Conservation (phyloP, 2,329 filamentous ascomycete genomes). For the Cladosporium sp. region DNA sequence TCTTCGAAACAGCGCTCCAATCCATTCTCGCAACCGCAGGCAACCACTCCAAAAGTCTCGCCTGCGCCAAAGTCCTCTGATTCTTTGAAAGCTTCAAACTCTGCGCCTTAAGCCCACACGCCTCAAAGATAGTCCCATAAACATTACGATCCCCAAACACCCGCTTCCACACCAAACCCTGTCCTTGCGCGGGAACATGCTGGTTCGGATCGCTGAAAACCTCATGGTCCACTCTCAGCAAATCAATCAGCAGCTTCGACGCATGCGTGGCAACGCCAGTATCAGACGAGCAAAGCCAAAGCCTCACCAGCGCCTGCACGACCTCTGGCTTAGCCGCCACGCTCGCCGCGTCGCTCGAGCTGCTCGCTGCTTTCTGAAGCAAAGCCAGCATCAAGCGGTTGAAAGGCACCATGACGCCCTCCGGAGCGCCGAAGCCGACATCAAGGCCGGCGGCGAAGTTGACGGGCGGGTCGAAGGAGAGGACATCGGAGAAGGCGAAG, state of each 20-base stretch:
- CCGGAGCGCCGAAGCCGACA: conserved; percentile 33
- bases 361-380: conserved; percentile 51
- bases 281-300: conserved; percentile 55
- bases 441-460: conserved; percentile 53
- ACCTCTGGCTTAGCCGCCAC: conserved; percentile 54
- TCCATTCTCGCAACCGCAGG: conserved; percentile 49
- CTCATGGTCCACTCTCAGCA: conserved; percentile 49
- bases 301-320: conserved; percentile 49
- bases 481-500: conserved; percentile 47
- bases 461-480: conserved; percentile 42
- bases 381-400: conserved; percentile 53
- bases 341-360: conserved; percentile 51
- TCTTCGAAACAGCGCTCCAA: conserved; percentile 49
- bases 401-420: conserved; percentile 38
- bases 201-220: conserved; percentile 20
- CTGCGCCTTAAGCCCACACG: conserved; percentile 44
- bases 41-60: conserved; percentile 55
- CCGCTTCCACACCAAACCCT: conserved; percentile 57
- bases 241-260: conserved; percentile 47
- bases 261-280: conserved; percentile 53
- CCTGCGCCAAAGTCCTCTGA: conserved; percentile 56
- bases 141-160: conserved; percentile 57
- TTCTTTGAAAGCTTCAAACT: conserved; percentile 41
- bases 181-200: conserved; percentile 31
- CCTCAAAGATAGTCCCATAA: conserved; percentile 52